Percentiles rank a stretch among this genome's conserved stretches.
Conservation (phyloP, 1,284 basidiomycete species). For the Sparassis latifolia region DNA sequence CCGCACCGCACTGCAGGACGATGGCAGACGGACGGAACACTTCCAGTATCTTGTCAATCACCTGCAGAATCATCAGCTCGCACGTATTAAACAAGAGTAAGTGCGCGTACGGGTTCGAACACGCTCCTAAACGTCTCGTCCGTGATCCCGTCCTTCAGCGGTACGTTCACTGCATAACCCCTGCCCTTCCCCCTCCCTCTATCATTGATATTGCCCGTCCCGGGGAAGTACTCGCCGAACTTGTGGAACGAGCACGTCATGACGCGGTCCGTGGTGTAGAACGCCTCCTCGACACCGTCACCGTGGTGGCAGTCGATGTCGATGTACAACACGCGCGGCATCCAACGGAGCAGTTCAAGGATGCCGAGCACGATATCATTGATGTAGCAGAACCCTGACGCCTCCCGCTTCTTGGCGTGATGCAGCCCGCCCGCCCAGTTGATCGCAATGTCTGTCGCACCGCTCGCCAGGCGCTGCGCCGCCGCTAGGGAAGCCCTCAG, state of each 20-base stretch:
- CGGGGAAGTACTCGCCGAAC: constrained; percentile 96
- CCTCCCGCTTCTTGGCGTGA: constrained; percentile 97
- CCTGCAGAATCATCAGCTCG: constrained; percentile 34
- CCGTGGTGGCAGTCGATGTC: constrained; percentile 99
- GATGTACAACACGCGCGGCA: constrained; percentile 90
- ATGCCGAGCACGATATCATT: constrained; percentile 94
- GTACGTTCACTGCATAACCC: constrained; percentile 91
- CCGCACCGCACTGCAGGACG: constrained; percentile 93
- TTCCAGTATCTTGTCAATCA: constrained; percentile 84
- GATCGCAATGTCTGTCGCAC: constrained; percentile 86
- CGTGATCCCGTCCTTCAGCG: constrained; percentile 89
- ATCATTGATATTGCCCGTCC: constrained; percentile 86
- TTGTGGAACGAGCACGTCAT: constrained; percentile 97
- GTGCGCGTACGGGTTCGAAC: constrained; percentile 75
- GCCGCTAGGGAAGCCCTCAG: constrained; percentile 47
- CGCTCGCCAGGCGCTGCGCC: constrained; percentile 76
- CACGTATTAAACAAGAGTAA: background rate
- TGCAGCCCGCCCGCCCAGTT: constrained; percentile 98
- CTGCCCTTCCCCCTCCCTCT: constrained; percentile 82
- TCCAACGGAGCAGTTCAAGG: constrained; percentile 77
- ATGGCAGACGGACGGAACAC: constrained; percentile 88
- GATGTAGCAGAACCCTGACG: constrained; percentile 95
- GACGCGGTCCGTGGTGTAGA: constrained; percentile 95
- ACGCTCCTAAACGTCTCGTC: constrained; percentile 80
- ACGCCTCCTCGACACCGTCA: constrained; percentile 98